Evolutionary conservation across 2,329 filamentous ascomycete species (phyloP).

Genomic region (Claviceps capensis): DNA sequence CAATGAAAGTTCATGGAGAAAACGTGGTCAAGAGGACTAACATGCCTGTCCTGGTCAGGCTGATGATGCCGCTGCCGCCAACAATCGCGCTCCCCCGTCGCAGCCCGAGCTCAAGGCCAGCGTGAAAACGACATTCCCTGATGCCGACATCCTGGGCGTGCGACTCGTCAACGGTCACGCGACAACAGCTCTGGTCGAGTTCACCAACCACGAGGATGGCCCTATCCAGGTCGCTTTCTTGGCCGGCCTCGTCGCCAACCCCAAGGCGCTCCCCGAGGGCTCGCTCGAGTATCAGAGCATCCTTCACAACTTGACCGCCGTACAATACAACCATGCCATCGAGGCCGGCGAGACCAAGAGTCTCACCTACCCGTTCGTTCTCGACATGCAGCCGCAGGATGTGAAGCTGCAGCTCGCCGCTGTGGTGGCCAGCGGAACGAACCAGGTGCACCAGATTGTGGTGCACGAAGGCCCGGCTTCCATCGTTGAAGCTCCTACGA

Average conservation of each 20-base stretch:
- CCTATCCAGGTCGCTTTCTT: conserved; percentile 65
- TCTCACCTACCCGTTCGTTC: conserved; percentile 71
- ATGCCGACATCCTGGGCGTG: conserved; percentile 79
- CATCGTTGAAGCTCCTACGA: conserved; percentile 81
- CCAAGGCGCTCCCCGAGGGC: conserved; percentile 34
- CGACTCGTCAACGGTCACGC: conserved; percentile 89
- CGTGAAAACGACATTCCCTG: conserved; percentile 47
- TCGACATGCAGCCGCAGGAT: conserved; percentile 88
- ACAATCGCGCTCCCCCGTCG: neutral
- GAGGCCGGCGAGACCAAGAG: conserved; percentile 63
- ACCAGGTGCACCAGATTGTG: conserved; percentile 59
- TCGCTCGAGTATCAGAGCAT: conserved; percentile 37
- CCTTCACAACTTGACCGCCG: conserved; percentile 72
- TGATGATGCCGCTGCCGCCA: conserved; percentile 5
- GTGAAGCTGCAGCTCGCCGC: conserved; percentile 65
- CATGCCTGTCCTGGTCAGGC: neutral
- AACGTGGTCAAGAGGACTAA: neutral
- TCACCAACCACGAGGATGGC: conserved; percentile 70
- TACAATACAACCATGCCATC: conserved; percentile 60
- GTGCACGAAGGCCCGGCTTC: conserved; percentile 73
- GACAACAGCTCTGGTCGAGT: conserved; percentile 67
- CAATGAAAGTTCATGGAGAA: neutral
- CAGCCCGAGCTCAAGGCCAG: conserved; percentile 30
- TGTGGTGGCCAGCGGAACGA: conserved; percentile 53
- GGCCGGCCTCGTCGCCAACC: conserved; percentile 56